Conservation (phyloP, 352 stramenopile genomes). For the Pilasporangium apinafurcum region DNA sequence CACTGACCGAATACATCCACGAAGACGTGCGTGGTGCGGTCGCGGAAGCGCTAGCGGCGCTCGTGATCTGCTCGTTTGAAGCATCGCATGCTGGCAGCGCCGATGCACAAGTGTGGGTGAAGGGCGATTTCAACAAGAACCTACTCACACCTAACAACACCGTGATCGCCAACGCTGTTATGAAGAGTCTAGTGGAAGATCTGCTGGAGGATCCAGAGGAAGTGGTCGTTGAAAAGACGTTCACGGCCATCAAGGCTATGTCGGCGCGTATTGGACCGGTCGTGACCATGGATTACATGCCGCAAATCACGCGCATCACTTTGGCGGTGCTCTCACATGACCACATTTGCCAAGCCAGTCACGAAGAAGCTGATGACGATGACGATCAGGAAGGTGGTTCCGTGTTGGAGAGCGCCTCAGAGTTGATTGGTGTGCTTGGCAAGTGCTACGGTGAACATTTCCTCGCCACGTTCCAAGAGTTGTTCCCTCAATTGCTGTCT, state of each 20-base stretch:
- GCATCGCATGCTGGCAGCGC: constrained; percentile 58
- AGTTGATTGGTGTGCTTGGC: constrained; percentile 91
- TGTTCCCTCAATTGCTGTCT: constrained; percentile 86
- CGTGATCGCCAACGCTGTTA: constrained; percentile 67
- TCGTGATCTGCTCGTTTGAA: constrained; percentile 85
- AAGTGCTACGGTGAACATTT: constrained; percentile 94
- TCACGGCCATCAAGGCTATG: constrained; percentile 95
- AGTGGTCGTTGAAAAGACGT: constrained; percentile 92
- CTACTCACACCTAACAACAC: constrained; percentile 75
- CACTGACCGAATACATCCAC: constrained; percentile 83
- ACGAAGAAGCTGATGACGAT: constrained; percentile 87
- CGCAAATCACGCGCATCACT: constrained; percentile 76
- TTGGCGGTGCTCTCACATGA: constrained; percentile 86
- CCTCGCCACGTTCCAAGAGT: constrained; percentile 83
- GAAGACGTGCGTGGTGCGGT: constrained; percentile 79
- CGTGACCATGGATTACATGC: constrained; percentile 86
- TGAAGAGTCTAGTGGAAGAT: constrained; percentile 72
- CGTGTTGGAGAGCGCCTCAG: constrained; percentile 89
- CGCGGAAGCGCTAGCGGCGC: constrained; percentile 66
- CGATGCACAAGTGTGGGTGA: constrained; percentile 82
- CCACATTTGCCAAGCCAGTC: constrained; percentile 86
- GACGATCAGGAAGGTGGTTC: constrained; percentile 93
- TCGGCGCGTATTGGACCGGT: constrained; percentile 89
- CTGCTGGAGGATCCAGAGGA: constrained; percentile 78
- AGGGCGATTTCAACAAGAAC: constrained; percentile 78